Evolutionary conservation across 768 basidiomycete genomes (phyloP).

Genomic region (Melanogaster broomeanus): DNA sequence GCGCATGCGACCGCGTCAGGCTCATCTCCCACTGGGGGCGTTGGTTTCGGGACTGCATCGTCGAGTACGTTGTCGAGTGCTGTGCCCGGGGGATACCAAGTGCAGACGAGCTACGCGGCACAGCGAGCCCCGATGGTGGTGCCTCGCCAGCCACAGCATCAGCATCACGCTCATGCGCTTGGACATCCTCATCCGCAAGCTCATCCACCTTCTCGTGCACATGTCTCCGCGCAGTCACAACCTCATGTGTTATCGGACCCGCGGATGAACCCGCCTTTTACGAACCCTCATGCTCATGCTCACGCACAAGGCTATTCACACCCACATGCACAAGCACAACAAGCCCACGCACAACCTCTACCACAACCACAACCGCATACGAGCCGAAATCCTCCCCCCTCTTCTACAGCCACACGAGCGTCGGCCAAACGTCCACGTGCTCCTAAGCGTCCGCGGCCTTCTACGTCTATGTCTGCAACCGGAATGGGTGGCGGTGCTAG

Average conservation of each 20-base stretch:
- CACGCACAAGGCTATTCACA: neutral
- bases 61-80: neutral
- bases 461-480: neutral
- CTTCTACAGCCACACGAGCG: slow-evolving; percentile 2
- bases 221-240: neutral
- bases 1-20: neutral
- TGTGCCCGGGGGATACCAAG: neutral
- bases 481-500: slow-evolving; percentile 9
- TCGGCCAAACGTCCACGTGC: slow-evolving; percentile 22
- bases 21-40: neutral
- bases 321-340: neutral
- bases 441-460: slow-evolving; percentile 21
- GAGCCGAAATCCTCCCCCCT: neutral
- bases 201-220: neutral
- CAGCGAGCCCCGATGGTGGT: neutral
- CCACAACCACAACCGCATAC: neutral
- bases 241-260: neutral
- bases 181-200: neutral
- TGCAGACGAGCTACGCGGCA: slow-evolving; percentile 1
- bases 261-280: too few relatives aligned
- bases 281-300: neutral
- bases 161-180: slow-evolving; percentile 13
- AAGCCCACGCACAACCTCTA: neutral
- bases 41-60: neutral
- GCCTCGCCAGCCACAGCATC: neutral